Conservation (phyloP, 176 grass and related monocot species). For the barley (Hordeum vulgare) region DNA sequence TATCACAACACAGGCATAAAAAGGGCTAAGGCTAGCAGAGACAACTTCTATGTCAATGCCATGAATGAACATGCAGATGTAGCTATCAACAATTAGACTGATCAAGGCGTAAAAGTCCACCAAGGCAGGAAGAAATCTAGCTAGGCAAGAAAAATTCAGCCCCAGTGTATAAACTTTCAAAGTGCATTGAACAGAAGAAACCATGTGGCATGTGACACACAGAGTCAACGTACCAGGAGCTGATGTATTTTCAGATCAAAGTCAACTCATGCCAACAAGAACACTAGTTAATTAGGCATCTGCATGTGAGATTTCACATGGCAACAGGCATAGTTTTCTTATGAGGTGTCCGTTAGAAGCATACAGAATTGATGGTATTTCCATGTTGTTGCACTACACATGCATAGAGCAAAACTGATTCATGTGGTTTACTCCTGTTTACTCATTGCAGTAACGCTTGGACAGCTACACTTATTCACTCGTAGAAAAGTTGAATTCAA, state of each 20-base stretch:
- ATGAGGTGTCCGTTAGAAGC: neutral
- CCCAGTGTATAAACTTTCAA: neutral
- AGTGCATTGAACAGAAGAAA: neutral
- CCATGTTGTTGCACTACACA: neutral
- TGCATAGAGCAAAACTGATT: neutral
- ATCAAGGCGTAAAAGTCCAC: neutral
- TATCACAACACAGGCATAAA: neutral
- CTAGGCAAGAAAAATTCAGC: neutral
- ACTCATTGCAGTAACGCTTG: neutral
- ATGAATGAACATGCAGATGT: neutral
- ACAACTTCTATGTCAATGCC: neutral
- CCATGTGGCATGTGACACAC: neutral
- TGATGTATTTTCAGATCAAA: neutral
- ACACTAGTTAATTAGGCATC: neutral
- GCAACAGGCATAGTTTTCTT: neutral
- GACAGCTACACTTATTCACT: neutral
- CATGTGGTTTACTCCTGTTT: neutral
- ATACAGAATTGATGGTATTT: neutral
- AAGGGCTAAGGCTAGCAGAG: no score
- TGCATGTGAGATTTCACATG: slow-evolving; percentile 1
- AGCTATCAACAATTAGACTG: neutral
- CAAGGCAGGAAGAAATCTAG: slow-evolving; percentile 16
- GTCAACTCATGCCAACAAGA: neutral
- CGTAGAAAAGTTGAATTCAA: neutral
- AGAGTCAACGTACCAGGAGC: neutral